Percentiles rank a stretch among this genome's conserved stretches.
Evolutionary conservation across 139 green algal species (phyloP).

Genomic region (Chlorella ohadii): DNA sequence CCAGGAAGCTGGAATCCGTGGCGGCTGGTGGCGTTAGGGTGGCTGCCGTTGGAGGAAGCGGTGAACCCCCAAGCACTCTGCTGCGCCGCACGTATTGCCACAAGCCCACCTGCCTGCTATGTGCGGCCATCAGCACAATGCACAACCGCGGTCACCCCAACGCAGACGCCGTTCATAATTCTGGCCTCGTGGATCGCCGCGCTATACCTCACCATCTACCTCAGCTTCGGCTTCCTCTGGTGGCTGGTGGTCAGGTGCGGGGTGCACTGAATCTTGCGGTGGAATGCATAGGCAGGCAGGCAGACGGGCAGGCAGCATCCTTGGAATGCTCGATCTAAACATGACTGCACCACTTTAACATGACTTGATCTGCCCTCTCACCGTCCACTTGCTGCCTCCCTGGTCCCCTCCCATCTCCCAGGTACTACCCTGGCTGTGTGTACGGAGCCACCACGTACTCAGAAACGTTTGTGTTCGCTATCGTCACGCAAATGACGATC

Average conservation of each 20-base stretch:
- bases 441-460: slow-evolving; percentile 30
- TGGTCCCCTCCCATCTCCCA: background rate
- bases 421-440: slow-evolving; percentile 35
- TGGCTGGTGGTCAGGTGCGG: slow-evolving; percentile 9
- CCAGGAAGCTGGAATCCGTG: no score
- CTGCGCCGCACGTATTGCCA: no score
- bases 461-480: slow-evolving; percentile 55
- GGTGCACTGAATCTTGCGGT: no score
- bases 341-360: no score
- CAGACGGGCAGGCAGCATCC: no score
- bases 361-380: no score
- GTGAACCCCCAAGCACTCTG: no score
- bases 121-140: background rate
- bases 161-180: slow-evolving; percentile 51
- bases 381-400: background rate
- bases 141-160: background rate
- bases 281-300: no score
- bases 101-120: no score
- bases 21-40: no score
- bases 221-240: slow-evolving; percentile 42
- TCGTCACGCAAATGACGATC: slow-evolving; percentile 46
- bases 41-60: no score
- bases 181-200: slow-evolving; percentile 41
- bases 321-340: no score
- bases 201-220: slow-evolving; percentile 49